Evolutionary conservation across 805 yeast species (phyloP).

Genomic region (Yueomyces sp.): DNA sequence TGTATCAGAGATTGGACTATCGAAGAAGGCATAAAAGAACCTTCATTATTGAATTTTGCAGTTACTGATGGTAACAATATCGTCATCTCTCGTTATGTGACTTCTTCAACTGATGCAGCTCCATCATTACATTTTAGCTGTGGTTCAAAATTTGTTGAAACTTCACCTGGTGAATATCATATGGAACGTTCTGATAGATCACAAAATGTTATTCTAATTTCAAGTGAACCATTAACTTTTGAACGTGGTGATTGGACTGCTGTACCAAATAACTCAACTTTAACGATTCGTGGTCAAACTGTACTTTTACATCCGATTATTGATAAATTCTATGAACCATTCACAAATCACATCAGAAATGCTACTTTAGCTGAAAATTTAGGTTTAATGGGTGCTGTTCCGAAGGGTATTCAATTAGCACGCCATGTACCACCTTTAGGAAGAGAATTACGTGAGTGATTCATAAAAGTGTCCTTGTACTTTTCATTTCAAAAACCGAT

Average conservation of each 20-base stretch:
- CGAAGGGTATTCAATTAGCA: slow-evolving; percentile 40
- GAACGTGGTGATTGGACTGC: slow-evolving; percentile 97
- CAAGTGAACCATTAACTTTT: slow-evolving; percentile 92
- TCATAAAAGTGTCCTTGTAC: too few relatives aligned
- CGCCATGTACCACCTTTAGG: slow-evolving; percentile 62
- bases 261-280: slow-evolving; percentile 80
- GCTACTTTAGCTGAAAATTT: slow-evolving; percentile 76
- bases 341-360: slow-evolving; percentile 55
- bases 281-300: slow-evolving; percentile 74
- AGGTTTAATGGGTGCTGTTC: slow-evolving; percentile 89
- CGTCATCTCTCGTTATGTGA: slow-evolving; percentile 77
- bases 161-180: slow-evolving; percentile 79
- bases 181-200: slow-evolving; percentile 91
- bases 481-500: too few relatives aligned
- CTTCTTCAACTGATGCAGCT: slow-evolving; percentile 85
- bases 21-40: slow-evolving; percentile 39
- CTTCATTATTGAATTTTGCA: slow-evolving; percentile 84
- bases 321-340: slow-evolving; percentile 76
- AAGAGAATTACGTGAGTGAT: slow-evolving; percentile 36
- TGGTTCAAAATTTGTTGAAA: slow-evolving; percentile 83
- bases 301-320: slow-evolving; percentile 81
- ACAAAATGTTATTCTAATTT: slow-evolving; percentile 92
- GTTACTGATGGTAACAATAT: slow-evolving; percentile 85
- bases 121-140: slow-evolving; percentile 92
- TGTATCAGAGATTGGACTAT: slow-evolving; percentile 69